phyloP scores from a whole-genome alignment of 2,329 filamentous ascomycete genomes.

The Gaeumannomyces sp. region DNA sequence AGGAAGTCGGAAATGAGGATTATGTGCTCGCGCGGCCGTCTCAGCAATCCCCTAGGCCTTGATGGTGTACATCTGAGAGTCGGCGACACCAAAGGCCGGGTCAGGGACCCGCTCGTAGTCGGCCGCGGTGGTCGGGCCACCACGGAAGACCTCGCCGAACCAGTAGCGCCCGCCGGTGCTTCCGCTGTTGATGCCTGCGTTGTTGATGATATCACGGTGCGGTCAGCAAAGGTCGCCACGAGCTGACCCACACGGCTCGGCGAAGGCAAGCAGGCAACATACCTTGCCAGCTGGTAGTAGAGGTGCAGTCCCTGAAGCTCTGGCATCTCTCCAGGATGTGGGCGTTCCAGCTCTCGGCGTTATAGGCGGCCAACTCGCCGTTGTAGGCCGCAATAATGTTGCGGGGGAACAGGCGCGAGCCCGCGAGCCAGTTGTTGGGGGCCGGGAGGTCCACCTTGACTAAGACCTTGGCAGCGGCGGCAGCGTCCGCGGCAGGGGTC shows the following conservation, averaged over 20 bases:
- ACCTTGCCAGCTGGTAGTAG: slow-evolving; percentile 4
- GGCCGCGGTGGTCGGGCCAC: slow-evolving; percentile 4
- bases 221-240: background rate
- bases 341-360: slow-evolving; percentile 41
- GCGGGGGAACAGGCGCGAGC: background rate
- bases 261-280: background rate
- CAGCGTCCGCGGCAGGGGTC: background rate
- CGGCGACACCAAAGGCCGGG: background rate
- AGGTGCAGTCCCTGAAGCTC: background rate
- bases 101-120: slow-evolving; percentile 5
- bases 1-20: background rate
- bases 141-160: slow-evolving; percentile 8
- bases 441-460: slow-evolving; percentile 9
- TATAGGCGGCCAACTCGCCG: slow-evolving; percentile 83
- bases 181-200: slow-evolving; percentile 6
- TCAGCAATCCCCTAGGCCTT: background rate
- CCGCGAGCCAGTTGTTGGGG: slow-evolving; percentile 6
- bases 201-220: too few species aligned
- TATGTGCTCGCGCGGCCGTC: background rate
- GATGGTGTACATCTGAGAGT: slow-evolving; percentile 8
- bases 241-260: background rate
- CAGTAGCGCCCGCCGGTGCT: slow-evolving; percentile 8
- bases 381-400: slow-evolving; percentile 77
- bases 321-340: slow-evolving; percentile 1
- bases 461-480: slow-evolving; percentile 7